phyloP scores from a whole-genome alignment of 495 filamentous ascomycete species.

The Xylaria sp. region DNA sequence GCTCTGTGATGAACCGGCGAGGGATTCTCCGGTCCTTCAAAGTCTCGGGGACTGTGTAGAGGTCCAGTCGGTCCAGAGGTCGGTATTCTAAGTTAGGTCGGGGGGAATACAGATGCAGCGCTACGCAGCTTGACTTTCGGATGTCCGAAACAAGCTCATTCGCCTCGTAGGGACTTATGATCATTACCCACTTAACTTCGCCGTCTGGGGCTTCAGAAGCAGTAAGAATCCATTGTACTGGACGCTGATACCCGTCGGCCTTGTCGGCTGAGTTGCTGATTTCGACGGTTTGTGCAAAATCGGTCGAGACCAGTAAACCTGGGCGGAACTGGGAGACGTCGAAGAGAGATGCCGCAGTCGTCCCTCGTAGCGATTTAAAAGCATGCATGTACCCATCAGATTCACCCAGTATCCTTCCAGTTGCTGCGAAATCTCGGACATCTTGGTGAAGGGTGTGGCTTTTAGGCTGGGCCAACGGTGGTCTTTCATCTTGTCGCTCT shows the following conservation, averaged over 20 bases:
- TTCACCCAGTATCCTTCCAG: conserved; percentile 30
- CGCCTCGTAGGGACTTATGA: conserved; percentile 71
- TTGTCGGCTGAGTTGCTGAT: conserved; percentile 34
- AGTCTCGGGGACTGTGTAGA: conserved; percentile 46
- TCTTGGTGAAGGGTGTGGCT: conserved; percentile 54
- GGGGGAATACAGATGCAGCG: conserved; percentile 65
- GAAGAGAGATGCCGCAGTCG: conserved; percentile 45
- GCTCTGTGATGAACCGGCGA: conserved; percentile 47
- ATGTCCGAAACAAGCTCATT: conserved; percentile 56
- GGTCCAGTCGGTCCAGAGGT: conserved; percentile 54
- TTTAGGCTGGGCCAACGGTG: conserved; percentile 44
- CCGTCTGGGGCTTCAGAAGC: conserved; percentile 35
- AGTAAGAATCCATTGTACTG: conserved; percentile 66
- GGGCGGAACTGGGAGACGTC: conserved; percentile 47
- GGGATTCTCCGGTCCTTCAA: conserved; percentile 21
- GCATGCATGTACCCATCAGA: conserved; percentile 53
- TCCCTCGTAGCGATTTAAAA: conserved; percentile 51
- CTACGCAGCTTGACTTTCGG: conserved; percentile 39
- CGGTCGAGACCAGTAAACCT: conserved; percentile 58
- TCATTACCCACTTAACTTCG: conserved; percentile 46
- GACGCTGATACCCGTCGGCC: conserved; percentile 60
- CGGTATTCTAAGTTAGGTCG: conserved; percentile 53
- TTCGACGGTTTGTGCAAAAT: conserved; percentile 62
- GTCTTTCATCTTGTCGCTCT: conserved; percentile 62
- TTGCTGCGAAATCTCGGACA: conserved; percentile 48